These are phyloP conservation scores for Hyaloraphidium curvatum DNA, from an alignment of 192 early-diverging fungal species.

Conservation along the genomic window DNA sequence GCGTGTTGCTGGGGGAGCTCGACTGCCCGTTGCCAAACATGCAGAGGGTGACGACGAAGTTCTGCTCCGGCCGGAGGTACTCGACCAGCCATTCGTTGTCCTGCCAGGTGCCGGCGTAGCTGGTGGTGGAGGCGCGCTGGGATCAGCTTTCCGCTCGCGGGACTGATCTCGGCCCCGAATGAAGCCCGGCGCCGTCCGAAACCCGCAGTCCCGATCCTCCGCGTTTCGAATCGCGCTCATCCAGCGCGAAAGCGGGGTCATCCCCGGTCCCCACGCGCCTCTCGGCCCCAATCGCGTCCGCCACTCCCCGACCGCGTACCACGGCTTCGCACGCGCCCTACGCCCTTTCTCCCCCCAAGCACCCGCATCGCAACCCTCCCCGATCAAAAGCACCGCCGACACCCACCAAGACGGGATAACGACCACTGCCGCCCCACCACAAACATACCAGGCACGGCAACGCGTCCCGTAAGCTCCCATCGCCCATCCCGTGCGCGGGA, in stretches of 20 bases:
- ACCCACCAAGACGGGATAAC: neutral
- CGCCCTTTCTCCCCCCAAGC: too few relatives aligned
- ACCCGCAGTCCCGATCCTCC: too few relatives aligned
- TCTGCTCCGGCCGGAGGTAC: neutral
- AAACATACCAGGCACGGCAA: neutral
- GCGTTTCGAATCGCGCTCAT: too few relatives aligned
- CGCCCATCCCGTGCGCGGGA: neutral
- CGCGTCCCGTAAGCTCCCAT: neutral
- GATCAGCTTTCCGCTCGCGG: too few relatives aligned
- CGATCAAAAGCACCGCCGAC: neutral
- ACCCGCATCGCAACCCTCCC: neutral
- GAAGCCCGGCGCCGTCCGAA: too few relatives aligned
- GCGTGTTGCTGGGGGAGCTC: slow-evolving; percentile 11
- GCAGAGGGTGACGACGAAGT: slow-evolving; percentile 11
- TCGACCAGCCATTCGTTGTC: neutral
- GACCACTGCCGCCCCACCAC: neutral
- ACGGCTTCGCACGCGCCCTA: too few relatives aligned
- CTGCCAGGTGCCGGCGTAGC: neutral
- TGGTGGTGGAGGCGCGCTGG: neutral
- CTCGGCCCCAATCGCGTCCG: too few relatives aligned
- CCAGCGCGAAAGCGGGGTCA: too few relatives aligned
- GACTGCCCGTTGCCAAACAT: slow-evolving; percentile 13
- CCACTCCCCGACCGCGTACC: too few relatives aligned
- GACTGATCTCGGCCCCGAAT: too few relatives aligned
- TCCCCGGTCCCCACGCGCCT: too few relatives aligned